Evolutionary conservation across 768 basidiomycete genomes (phyloP), one percentile per base, ranked within the genome.

Genomic region (Xanthoconium purpureum): DNA sequence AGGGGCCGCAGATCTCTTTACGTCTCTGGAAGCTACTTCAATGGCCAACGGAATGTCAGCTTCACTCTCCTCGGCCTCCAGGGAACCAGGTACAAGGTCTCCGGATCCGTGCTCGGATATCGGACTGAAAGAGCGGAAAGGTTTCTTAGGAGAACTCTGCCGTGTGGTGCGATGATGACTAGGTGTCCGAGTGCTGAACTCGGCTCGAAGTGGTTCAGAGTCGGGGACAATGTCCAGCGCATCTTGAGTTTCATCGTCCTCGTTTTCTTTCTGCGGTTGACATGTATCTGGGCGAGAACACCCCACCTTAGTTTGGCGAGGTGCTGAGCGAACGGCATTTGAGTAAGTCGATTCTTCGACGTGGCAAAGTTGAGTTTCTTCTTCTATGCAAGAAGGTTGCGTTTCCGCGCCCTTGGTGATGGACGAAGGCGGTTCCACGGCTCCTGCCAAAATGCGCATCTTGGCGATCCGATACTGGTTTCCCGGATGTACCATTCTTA

Each of bases 181-280:
- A 33, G 63, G 57, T 14, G 60, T 54, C 47, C 60, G 39, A 24
- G 44, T 14, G n/a, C 58, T 49, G 10, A 57, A 56, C 45, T 66
- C 72, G 20, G 72, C 75, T 30, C 73, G 74, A 18, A 71, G 66
- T 46, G 82, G 80, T 58, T 87, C 86, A 3, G 86, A 88, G 64
- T 88, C 87, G 3, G 86, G 84, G 15, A 89, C 74, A 49, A 85
- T 53, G 33, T 82, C 83, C 61, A 78, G 73, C 6, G 60, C 50
- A 59, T 76, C 77, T 39, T 75, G 77, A 40, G 38, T 50, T 28
- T 61, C 64, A 17, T 59, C 57, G 15, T 61, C 56, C 11, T 46
- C 54, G 4, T 46, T 38, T 28, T 29, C 52, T 47, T 17, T 24
- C 15, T 2, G 52, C 42, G 9, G 39, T 35, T 42, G 62, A 13